Evolutionary conservation across 805 yeast genomes (phyloP).

Genomic region (Candida adriatica): DNA sequence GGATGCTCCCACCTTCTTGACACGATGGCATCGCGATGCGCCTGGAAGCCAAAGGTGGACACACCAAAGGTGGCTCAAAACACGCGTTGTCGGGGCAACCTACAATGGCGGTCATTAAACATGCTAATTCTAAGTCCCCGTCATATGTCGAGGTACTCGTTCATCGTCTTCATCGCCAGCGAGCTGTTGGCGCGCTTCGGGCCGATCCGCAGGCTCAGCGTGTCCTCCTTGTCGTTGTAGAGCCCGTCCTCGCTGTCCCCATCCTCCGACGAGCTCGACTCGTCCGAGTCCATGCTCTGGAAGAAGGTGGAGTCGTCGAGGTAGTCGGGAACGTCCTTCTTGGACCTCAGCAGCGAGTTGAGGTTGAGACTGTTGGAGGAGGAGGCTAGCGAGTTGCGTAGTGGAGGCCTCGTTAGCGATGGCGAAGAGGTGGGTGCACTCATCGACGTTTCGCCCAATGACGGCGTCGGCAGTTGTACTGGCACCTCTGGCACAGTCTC

Average conservation of each 20-base stretch:
- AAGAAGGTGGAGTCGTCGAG: conserved; percentile 22
- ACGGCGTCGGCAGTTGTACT: conserved; percentile 6
- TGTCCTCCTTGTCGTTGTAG: conserved; percentile 20
- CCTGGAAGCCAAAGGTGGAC: too few species aligned
- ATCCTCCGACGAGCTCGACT: conserved; percentile 9
- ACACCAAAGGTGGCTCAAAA: too few species aligned
- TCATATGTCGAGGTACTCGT: conserved; percentile 20
- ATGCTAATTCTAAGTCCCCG: too few species aligned
- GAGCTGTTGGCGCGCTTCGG: conserved; percentile 18
- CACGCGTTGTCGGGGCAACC: too few species aligned
- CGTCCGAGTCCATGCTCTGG: conserved; percentile 19
- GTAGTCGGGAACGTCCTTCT: conserved; percentile 19
- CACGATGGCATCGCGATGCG: too few species aligned
- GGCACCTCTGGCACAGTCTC: not conserved
- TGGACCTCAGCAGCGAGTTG: conserved; percentile 17
- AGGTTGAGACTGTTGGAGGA: conserved; percentile 19
- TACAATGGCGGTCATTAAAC: too few species aligned
- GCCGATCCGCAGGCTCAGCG: conserved; percentile 19
- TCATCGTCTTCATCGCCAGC: conserved; percentile 14
- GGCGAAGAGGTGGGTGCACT: conserved; percentile 1
- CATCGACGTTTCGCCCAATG: not conserved
- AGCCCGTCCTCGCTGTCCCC: conserved; percentile 13
- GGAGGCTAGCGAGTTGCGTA: conserved; percentile 9
- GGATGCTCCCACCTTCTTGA: too few species aligned
- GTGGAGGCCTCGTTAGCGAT: conserved; percentile 10